phyloP scores from a whole-genome alignment of 2,329 filamentous ascomycete species.

The Falciphora oryzae region DNA sequence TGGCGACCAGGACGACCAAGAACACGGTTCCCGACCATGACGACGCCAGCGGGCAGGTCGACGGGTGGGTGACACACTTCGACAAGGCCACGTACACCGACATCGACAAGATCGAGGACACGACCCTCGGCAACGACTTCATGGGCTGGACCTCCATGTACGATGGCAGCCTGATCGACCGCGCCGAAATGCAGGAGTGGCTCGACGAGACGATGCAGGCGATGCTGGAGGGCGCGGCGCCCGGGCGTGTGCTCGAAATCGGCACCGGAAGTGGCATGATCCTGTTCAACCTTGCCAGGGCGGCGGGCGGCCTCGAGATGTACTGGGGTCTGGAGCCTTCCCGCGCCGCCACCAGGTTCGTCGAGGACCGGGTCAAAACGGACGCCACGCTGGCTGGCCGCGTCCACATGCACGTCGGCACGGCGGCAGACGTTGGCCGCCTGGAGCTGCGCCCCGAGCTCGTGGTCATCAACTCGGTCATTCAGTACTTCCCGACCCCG shows the following conservation, averaged over 20 bases:
- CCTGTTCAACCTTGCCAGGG: constrained; percentile 1
- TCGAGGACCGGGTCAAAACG: neutral
- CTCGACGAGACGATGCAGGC: constrained; percentile 1
- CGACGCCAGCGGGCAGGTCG: neutral
- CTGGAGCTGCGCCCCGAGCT: neutral
- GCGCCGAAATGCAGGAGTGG: constrained; percentile 1
- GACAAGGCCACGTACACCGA: neutral
- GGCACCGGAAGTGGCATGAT: constrained; percentile 4
- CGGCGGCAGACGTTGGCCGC: neutral
- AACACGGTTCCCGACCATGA: neutral
- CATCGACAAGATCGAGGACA: neutral
- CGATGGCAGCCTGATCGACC: neutral
- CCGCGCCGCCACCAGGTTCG: neutral
- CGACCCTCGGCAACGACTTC: neutral
- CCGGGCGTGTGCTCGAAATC: neutral
- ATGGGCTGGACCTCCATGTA: constrained; percentile 3
- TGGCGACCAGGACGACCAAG: neutral
- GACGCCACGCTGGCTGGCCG: neutral
- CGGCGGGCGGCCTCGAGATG: neutral
- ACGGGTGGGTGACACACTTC: neutral
- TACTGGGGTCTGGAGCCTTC: constrained; percentile 1
- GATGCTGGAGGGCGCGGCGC: neutral
- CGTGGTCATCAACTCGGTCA: constrained; percentile 2
- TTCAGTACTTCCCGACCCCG: neutral
- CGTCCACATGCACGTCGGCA: neutral